A percentile compares a stretch with the other conserved stretches of the same genome.
These are phyloP conservation scores for Bipolaris gigantea DNA, from an alignment of 2,329 filamentous ascomycete genomes.

Conservation along the genomic window DNA sequence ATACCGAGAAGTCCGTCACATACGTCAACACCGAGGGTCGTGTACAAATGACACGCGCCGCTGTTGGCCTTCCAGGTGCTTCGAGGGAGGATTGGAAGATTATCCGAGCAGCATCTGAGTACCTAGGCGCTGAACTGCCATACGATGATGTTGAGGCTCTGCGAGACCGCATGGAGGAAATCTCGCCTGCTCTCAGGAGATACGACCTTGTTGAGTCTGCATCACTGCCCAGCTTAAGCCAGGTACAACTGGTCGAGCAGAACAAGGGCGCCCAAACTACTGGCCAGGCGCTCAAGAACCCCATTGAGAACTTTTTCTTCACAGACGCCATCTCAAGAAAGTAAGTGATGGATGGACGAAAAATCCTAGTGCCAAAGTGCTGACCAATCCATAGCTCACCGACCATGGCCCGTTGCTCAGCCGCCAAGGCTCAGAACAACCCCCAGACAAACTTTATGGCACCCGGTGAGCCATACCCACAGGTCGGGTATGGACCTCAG, in stretches of 20 bases:
- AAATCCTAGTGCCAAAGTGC: background rate
- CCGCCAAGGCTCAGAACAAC: constrained; percentile 72
- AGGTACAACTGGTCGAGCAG: constrained; percentile 92
- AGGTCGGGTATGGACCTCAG: constrained; percentile 47
- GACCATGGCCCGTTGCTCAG: constrained; percentile 97
- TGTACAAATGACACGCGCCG: constrained; percentile 89
- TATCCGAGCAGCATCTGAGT: constrained; percentile 87
- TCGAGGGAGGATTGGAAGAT: constrained; percentile 99
- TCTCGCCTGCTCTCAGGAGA: constrained; percentile 83
- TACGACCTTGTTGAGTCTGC: constrained; percentile 91
- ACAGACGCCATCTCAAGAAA: constrained; percentile 96
- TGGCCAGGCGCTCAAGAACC: constrained; percentile 75
- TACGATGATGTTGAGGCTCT: constrained; percentile 92
- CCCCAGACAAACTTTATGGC: constrained; percentile 56
- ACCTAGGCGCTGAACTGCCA: constrained; percentile 80
- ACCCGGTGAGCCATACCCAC: constrained; percentile 48
- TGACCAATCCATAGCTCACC: constrained; percentile 68
- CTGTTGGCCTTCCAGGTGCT: constrained; percentile 84
- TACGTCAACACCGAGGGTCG: constrained; percentile 98
- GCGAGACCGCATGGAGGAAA: constrained; percentile 91
- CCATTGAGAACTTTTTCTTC: constrained; percentile 96
- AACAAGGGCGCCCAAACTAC: constrained; percentile 84
- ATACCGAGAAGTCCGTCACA: constrained; percentile 94
- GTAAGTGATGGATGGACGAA: constrained; percentile 55
- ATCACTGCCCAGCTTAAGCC: constrained; percentile 73